Percentiles rank a stretch among this genome's conserved stretches.
Evolutionary conservation across 2,329 filamentous ascomycete species (phyloP).

Genomic region (Aspergillus terreus): DNA sequence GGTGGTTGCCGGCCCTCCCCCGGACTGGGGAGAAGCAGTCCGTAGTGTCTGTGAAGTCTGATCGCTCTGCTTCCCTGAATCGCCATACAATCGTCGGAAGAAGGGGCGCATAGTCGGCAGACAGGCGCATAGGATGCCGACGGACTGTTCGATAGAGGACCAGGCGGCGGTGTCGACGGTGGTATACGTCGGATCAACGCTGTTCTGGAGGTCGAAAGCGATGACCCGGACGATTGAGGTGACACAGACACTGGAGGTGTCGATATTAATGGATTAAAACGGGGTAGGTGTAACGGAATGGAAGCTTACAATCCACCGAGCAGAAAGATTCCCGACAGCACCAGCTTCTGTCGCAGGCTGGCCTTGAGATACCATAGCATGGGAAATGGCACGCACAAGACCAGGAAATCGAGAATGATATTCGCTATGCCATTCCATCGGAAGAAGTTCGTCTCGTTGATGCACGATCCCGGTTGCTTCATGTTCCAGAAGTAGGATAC

Average conservation of each 20-base stretch:
- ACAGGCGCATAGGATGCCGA: conserved; percentile 26
- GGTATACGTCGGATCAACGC: conserved; percentile 15
- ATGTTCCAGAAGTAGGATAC: conserved; percentile 21
- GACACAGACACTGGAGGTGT: conserved; percentile 19
- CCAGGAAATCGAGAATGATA: conserved; percentile 21
- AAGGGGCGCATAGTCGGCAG: conserved; percentile 24
- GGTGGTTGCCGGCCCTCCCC: background rate
- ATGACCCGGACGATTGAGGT: conserved; percentile 23
- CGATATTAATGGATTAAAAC: background rate
- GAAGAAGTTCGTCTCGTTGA: conserved; percentile 21
- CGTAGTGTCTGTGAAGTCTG: background rate
- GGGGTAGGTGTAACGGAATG: no score
- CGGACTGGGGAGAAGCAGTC: background rate
- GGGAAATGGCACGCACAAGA: conserved; percentile 25
- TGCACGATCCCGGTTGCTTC: conserved; percentile 15
- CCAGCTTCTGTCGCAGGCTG: conserved; percentile 18
- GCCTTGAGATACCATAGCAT: conserved; percentile 24
- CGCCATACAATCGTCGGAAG: conserved; percentile 13
- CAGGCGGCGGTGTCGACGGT: conserved; percentile 19
- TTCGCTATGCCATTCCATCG: conserved; percentile 25
- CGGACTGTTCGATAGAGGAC: conserved; percentile 27
- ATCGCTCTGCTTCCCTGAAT: background rate
- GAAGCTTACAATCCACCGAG: conserved; percentile 24
- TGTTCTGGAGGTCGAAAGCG: conserved; percentile 12
- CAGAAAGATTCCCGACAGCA: conserved; percentile 21